These are phyloP conservation scores for Allomyces javanicus DNA, from an alignment of 192 early-diverging fungal species.

Conservation along the genomic window DNA sequence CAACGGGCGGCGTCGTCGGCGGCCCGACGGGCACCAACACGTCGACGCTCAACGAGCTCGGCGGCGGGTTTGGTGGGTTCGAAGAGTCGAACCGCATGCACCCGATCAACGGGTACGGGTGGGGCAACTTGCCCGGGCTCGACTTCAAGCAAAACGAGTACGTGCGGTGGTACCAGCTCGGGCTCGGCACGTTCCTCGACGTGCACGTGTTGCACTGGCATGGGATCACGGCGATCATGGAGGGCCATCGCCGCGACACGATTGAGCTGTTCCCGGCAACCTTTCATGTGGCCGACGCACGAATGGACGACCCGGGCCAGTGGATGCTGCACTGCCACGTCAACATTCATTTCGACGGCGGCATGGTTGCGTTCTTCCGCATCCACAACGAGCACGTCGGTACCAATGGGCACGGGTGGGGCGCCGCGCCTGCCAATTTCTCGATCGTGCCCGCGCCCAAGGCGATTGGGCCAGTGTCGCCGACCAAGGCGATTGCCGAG, in stretches of 20 bases:
- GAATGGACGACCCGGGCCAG: conserved; percentile 18
- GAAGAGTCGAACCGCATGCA: not conserved
- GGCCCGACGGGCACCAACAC: not conserved
- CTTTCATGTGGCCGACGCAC: conserved; percentile 16
- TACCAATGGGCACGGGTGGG: too few species aligned
- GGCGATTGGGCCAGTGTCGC: too few species aligned
- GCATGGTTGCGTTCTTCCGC: conserved; percentile 21
- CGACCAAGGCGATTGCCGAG: too few species aligned
- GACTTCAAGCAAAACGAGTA: not conserved
- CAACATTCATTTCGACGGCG: conserved; percentile 11
- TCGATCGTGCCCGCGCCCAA: too few species aligned
- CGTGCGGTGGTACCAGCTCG: not conserved
- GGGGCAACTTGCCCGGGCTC: not conserved
- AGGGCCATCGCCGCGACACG: conserved; percentile 19
- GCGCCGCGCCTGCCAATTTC: too few species aligned
- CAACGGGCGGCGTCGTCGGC: not conserved
- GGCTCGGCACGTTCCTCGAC: conserved; percentile 4
- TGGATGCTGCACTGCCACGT: conserved; percentile 28
- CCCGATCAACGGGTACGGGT: not conserved
- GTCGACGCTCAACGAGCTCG: not conserved
- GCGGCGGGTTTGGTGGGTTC: not conserved
- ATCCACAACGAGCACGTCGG: conserved; percentile 6
- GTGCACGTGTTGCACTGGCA: conserved; percentile 19
- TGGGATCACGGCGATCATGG: conserved; percentile 13
- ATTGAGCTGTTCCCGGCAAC: conserved; percentile 13